phyloP scores from a whole-genome alignment of 495 filamentous ascomycete genomes.

The Sordaria brevicollis region DNA sequence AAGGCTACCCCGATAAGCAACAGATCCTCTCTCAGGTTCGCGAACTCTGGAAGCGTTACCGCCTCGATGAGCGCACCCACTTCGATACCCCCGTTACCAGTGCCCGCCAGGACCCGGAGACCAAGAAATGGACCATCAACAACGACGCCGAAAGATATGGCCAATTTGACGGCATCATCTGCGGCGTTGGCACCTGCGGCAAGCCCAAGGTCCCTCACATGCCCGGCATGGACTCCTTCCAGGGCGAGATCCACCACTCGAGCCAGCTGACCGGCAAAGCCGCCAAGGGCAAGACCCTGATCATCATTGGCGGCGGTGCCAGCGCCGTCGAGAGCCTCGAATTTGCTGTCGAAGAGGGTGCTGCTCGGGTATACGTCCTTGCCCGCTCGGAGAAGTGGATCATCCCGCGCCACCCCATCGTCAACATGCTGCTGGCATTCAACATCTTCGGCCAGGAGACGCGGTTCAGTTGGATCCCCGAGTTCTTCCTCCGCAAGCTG shows the following conservation, averaged over 20 bases:
- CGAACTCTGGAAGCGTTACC: conserved; percentile 65
- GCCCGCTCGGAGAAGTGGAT: conserved; percentile 82
- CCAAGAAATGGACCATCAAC: conserved; percentile 75
- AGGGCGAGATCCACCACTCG: conserved; percentile 62
- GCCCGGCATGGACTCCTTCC: conserved; percentile 54
- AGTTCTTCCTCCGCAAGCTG: conserved; percentile 60
- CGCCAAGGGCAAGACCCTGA: conserved; percentile 59
- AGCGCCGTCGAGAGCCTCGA: conserved; percentile 78
- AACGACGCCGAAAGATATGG: conserved; percentile 44
- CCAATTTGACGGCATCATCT: conserved; percentile 66
- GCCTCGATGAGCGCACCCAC: conserved; percentile 55
- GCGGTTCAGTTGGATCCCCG: conserved; percentile 63
- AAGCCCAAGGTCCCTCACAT: conserved; percentile 62
- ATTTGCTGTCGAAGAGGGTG: conserved; percentile 58
- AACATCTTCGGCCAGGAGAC: conserved; percentile 78
- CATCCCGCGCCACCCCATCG: conserved; percentile 66
- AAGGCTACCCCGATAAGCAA: conserved; percentile 62
- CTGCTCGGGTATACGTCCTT: conserved; percentile 59
- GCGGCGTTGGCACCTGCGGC: conserved; percentile 69
- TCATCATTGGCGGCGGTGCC: conserved; percentile 71
- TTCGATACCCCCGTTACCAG: conserved; percentile 61
- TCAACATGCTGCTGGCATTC: conserved; percentile 61
- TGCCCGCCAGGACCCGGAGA: conserved; percentile 50
- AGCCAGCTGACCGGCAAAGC: conserved; percentile 55
- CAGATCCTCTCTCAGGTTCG: conserved; percentile 64